A percentile compares a stretch with the other conserved stretches of the same genome.
phyloP scores from a whole-genome alignment of 345 rosid genomes.

The Kernera saxatilis region DNA sequence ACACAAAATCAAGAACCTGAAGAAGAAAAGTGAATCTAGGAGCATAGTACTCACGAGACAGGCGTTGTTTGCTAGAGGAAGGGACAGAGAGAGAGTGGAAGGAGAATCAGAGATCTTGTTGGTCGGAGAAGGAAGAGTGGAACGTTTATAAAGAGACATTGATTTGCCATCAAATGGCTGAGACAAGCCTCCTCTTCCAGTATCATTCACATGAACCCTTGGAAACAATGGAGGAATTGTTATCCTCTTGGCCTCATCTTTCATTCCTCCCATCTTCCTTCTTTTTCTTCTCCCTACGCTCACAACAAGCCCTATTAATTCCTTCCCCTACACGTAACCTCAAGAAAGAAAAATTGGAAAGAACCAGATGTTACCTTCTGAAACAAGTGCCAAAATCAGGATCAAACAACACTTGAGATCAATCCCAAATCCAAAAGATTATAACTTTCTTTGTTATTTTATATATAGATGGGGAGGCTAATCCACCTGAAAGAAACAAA shows the following conservation, averaged over 20 bases:
- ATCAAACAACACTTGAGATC: not conserved
- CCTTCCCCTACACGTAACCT: slow-evolving; percentile 11
- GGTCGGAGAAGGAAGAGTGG: slow-evolving; percentile 14
- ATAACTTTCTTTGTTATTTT: not conserved
- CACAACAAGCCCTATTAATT: not conserved
- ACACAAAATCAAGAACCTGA: not conserved
- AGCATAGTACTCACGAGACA: slow-evolving; percentile 11
- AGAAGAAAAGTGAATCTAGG: not conserved
- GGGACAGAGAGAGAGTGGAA: slow-evolving; percentile 20
- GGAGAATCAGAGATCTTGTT: slow-evolving; percentile 18
- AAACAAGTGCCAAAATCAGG: not conserved
- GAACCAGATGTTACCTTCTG: slow-evolving; percentile 1
- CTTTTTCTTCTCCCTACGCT: not conserved
- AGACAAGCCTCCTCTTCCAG: slow-evolving; percentile 22
- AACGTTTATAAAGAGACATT: slow-evolving; percentile 15
- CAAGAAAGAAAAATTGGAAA: not conserved
- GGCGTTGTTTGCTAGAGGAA: slow-evolving; percentile 8
- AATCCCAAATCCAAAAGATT: not conserved
- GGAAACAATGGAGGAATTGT: slow-evolving; percentile 32
- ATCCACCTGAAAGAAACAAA: slow-evolving; percentile 22
- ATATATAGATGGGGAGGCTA: not conserved
- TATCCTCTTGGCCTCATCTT: slow-evolving; percentile 33
- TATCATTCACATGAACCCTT: slow-evolving; percentile 29
- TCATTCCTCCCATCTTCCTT: slow-evolving; percentile 32
- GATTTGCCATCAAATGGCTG: slow-evolving; percentile 20